phyloP scores from a whole-genome alignment of 805 yeast species.

The Komagataella mondaviorum region DNA sequence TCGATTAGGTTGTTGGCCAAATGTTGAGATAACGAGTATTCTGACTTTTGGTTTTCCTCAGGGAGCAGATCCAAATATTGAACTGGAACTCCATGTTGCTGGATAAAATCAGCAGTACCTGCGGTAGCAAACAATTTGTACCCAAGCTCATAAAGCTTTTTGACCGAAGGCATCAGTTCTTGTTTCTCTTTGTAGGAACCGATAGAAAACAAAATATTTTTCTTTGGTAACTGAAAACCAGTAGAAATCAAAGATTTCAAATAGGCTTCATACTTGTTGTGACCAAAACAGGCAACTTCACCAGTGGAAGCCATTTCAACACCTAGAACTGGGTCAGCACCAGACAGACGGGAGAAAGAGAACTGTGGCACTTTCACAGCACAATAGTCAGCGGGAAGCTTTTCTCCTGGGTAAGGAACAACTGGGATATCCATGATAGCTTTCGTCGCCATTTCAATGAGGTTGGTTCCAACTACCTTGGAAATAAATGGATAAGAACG shows the following conservation, averaged over 20 bases:
- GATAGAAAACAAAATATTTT: constrained; percentile 83
- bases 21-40: constrained; percentile 92
- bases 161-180: constrained; percentile 82
- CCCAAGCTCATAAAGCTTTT: constrained; percentile 70
- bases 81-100: constrained; percentile 89
- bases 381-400: constrained; percentile 86
- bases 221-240: constrained; percentile 90
- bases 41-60: constrained; percentile 68
- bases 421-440: constrained; percentile 85
- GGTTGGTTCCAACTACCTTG: constrained; percentile 90
- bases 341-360: constrained; percentile 91
- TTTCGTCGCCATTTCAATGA: constrained; percentile 94
- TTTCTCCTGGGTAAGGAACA: constrained; percentile 80
- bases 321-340: constrained; percentile 96
- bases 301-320: constrained; percentile 99
- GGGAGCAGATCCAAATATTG: constrained; percentile 83
- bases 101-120: constrained; percentile 97
- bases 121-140: constrained; percentile 92
- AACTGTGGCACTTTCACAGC: constrained; percentile 96
- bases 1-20: constrained; percentile 94
- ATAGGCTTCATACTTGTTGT: constrained; percentile 93
- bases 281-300: constrained; percentile 96
- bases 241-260: constrained; percentile 88
- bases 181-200: constrained; percentile 96
- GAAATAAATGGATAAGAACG: constrained; percentile 98